Percentiles rank a stretch among this genome's conserved stretches.
phyloP scores from a whole-genome alignment of 2,329 filamentous ascomycete species.

The Ceratocystis lukuohia region DNA sequence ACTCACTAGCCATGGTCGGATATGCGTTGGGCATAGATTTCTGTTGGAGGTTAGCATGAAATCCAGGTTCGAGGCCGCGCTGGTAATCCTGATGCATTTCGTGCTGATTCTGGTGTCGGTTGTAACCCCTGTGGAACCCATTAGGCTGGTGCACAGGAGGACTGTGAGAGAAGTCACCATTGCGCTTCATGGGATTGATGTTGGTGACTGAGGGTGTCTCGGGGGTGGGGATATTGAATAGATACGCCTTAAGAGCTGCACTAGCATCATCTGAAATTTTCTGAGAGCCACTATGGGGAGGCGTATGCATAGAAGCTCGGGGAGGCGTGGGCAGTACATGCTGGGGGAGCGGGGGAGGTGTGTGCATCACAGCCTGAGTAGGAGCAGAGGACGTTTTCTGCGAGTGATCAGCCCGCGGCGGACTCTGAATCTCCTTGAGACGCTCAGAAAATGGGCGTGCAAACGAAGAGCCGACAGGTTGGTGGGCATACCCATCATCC shows the following conservation, averaged over 20 bases:
- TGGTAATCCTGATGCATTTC: not conserved
- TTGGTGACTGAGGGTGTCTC: constrained; percentile 7
- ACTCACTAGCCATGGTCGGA: not conserved
- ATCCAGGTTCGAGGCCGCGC: constrained; percentile 13
- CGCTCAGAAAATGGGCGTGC: constrained; percentile 14
- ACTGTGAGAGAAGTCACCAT: not conserved
- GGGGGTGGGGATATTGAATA: constrained; percentile 30
- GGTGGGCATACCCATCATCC: constrained; percentile 11
- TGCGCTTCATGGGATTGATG: constrained; percentile 10
- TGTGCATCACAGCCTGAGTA: not conserved
- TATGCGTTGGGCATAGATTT: constrained; percentile 5
- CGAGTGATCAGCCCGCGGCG: not conserved
- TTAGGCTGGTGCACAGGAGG: constrained; percentile 1
- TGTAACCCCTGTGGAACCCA: constrained; percentile 6
- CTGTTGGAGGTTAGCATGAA: not conserved
- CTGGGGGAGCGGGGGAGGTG: constrained; percentile 9
- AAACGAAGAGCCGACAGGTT: constrained; percentile 14
- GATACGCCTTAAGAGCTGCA: constrained; percentile 44
- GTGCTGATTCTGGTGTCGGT: not conserved
- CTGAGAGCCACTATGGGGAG: not conserved
- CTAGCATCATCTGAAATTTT: constrained; percentile 26
- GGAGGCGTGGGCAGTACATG: constrained; percentile 12
- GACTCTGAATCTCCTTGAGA: constrained; percentile 12
- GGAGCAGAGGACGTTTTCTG: not conserved
- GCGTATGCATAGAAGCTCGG: constrained; percentile 12